Evolutionary conservation across 768 basidiomycete genomes (phyloP), one percentile per base, ranked within the genome.

Genomic region (Mycena kentingensis): DNA sequence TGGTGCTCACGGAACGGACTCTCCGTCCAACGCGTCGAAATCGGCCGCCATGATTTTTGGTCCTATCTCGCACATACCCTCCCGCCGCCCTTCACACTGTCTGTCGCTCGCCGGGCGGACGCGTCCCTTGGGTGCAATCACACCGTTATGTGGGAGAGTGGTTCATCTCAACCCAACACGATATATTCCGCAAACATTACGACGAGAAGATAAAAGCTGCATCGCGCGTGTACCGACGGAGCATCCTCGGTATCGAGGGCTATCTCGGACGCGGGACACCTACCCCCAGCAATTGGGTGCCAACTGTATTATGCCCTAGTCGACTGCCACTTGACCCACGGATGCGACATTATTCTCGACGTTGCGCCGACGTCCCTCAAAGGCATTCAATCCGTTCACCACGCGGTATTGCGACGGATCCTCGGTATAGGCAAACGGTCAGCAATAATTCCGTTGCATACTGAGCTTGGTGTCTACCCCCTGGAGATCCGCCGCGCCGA

Each of bases 321-420:
- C n/a, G 46, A 46, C 26, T 46, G 46, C 29, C 46, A 46, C 46
- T 32, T 46, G 10, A 46, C 28, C 8, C 46, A 46, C 46, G 46
- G 46, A 18, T 25, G 26, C 8, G 46, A 46, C 28, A 32, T 46
- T 12, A 28, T 26, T 32, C 28, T 32, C 12, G 46, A 46, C 22
- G 46, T 46, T n/a, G 46, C 27, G 15, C 10, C n/a, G 19, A 46
- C 18, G 16, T 19, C 25, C n/a, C 28, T 31, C 5, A 26, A 46
- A 5, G 19, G 13, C 15, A 19, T 46, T 7, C 26, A 46, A 16
- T 16, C 22, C 18, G 24, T 46, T 4, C 24, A 46, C 6, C 12
- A 16, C 5, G 15, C 28, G 26, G n/a, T 32, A 5, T 21, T 46
- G 18, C 46, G 46, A 12, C 4, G 46, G 31, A 46, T 46, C 11